Evolutionary conservation across 1,139 yeast genomes (phyloP).

Genomic region (Nakaseomyces glabratus): DNA sequence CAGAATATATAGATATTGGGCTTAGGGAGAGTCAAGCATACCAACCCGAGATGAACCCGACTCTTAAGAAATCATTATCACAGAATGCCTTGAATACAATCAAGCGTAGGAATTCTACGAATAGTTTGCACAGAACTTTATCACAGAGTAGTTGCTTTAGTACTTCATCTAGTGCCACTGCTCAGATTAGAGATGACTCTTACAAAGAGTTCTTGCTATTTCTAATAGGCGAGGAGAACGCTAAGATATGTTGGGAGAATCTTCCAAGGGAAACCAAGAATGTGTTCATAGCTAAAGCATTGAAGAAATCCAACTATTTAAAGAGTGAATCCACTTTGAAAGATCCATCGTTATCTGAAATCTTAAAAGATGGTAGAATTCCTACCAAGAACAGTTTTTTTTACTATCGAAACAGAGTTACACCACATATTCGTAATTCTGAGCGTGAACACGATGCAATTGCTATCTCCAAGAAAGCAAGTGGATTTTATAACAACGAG

Average conservation of each 20-base stretch:
- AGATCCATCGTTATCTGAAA: neutral
- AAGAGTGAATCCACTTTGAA: neutral
- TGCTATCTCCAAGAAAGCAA: neutral
- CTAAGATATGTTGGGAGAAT: slow-evolving; percentile 11
- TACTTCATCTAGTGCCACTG: slow-evolving; percentile 8
- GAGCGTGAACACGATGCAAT: neutral
- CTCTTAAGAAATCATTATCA: slow-evolving; percentile 14
- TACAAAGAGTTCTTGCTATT: slow-evolving; percentile 11
- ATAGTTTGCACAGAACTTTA: slow-evolving; percentile 15
- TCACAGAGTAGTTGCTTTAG: slow-evolving; percentile 15
- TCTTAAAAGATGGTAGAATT: neutral
- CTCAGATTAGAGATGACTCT: slow-evolving; percentile 8
- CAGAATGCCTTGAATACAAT: slow-evolving; percentile 12
- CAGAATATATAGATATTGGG: too few relatives aligned
- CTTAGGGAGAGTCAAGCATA: neutral
- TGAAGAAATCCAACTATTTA: slow-evolving; percentile 3
- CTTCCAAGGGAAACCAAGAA: slow-evolving; percentile 11
- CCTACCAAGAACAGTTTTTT: slow-evolving; percentile 1
- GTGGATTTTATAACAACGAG: neutral
- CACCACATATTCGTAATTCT: neutral
- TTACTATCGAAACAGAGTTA: neutral
- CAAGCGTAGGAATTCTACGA: slow-evolving; percentile 8
- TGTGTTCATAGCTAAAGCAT: slow-evolving; percentile 8
- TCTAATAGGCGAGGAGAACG: slow-evolving; percentile 5
- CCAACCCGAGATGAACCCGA: slow-evolving; percentile 3